phyloP scores from a whole-genome alignment of 768 basidiomycete genomes.

The Clitopilus passeckerianus region DNA sequence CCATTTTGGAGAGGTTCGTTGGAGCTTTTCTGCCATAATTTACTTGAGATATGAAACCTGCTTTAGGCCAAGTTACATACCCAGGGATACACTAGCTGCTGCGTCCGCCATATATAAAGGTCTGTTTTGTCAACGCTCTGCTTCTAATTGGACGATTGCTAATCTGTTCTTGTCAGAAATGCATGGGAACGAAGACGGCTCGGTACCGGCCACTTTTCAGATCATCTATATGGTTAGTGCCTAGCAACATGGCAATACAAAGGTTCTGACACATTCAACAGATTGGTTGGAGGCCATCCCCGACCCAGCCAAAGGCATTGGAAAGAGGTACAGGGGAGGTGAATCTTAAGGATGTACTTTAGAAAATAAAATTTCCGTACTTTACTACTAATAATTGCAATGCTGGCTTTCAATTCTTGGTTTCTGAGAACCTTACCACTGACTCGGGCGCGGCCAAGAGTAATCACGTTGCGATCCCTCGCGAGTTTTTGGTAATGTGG shows the following conservation, averaged over 20 bases:
- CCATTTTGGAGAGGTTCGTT: conserved; percentile 74
- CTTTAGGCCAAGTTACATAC: conserved; percentile 58
- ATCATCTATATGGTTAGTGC: conserved; percentile 82
- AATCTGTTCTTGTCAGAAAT: conserved; percentile 46
- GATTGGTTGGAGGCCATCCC: conserved; percentile 45
- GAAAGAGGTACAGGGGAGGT: conserved; percentile 41
- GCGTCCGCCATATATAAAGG: conserved; percentile 94
- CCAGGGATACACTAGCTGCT: conserved; percentile 84
- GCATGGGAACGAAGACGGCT: conserved; percentile 79
- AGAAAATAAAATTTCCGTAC: conserved; percentile 5
- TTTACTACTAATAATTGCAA: background rate
- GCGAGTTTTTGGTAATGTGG: background rate
- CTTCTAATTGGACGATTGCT: background rate
- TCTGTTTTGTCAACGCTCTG: conserved; percentile 19
- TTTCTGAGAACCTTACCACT: background rate
- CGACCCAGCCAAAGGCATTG: conserved; percentile 37
- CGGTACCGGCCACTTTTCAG: conserved; percentile 93
- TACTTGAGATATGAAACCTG: background rate
- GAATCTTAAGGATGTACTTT: conserved; percentile 37
- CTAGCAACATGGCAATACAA: no score
- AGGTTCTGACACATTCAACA: conserved; percentile 9
- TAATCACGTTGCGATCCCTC: background rate
- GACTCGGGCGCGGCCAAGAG: background rate
- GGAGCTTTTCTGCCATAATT: background rate
- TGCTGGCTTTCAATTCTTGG: background rate